Evolutionary conservation across 2,329 filamentous ascomycete genomes (phyloP), one percentile per base, ranked within the genome.

Genomic region (Fusarium tanahbumbuense): DNA sequence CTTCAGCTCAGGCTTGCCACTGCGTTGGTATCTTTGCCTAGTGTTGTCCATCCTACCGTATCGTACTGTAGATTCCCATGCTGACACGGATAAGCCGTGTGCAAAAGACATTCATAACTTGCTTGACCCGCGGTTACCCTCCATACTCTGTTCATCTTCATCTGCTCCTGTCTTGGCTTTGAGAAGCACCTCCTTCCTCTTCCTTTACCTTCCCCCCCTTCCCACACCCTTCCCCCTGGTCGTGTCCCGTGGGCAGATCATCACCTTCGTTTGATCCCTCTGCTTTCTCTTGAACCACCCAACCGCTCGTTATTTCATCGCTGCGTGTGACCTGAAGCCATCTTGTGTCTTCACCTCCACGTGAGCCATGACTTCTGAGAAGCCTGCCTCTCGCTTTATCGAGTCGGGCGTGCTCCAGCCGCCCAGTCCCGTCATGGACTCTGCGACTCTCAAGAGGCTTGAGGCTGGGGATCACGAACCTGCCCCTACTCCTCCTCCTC

Each of bases 71-170:
- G 15, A 37, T 20, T 48, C 37, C 32, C 32, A 45, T 23, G 37
- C 42, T n/a, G 44, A 53, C 34, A 53, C 30, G 49, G 28, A 67
- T 60, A 55, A 72, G 44, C 44, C 42, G 32, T 34, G 25, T 28
- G 65, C 27, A 37, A 46, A 44, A 56, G 46, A 48, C 47, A 64
- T 72, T 72, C 69, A 72, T 72, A 70, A 72, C 71, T 52, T 65
- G 45, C 18, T 47, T 53, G 30, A 55, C 46, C 54, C 54, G 53
- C 58, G 54, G 46, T 25, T 47, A 40, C 53, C 73, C 47, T 46
- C 25, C 47, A 22, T 25, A 28, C 48, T 52, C 32, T 41, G 13
- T 25, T 23, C 37, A 18, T 11, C 37, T 40, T 2, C 23, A 47
- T 60, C 52, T 50, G 44, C 34, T 67, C 60, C 58, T 56, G 47